Evolutionary conservation across 768 basidiomycete species (phyloP).

Genomic region (Rhodosporidiobolus sp.): DNA sequence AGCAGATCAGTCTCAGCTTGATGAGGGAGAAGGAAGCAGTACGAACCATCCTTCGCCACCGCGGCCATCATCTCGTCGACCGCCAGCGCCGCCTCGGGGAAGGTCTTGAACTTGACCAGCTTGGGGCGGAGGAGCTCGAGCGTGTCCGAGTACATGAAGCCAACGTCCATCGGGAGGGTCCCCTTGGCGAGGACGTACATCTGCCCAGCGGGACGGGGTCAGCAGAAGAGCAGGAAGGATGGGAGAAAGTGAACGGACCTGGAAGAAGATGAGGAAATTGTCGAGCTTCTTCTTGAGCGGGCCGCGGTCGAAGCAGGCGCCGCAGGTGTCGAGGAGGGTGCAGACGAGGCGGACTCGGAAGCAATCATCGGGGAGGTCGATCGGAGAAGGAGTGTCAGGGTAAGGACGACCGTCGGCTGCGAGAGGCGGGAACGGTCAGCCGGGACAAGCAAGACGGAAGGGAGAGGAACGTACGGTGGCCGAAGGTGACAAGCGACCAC

Average conservation of each 20-base stretch:
- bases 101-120: conserved; percentile 62
- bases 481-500: conserved; percentile 92
- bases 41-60: conserved; percentile 19
- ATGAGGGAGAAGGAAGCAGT: too few species aligned
- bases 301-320: conserved; percentile 95
- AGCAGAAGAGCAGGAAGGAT: conserved; percentile 45
- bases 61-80: conserved; percentile 85
- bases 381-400: conserved; percentile 66
- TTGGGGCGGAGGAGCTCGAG: conserved; percentile 92
- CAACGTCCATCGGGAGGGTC: conserved; percentile 87
- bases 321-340: conserved; percentile 87
- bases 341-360: conserved; percentile 91
- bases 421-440: neutral
- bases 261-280: conserved; percentile 86
- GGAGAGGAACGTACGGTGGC: conserved; percentile 73
- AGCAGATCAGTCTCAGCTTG: neutral
- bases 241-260: conserved; percentile 57
- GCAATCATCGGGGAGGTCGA: conserved; percentile 94
- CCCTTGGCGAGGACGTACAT: conserved; percentile 88
- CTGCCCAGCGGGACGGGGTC: conserved; percentile 41
- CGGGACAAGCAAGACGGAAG: neutral
- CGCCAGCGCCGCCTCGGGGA: conserved; percentile 79
- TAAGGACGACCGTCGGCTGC: conserved; percentile 84
- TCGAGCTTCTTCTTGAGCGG: conserved; percentile 89
- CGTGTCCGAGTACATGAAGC: conserved; percentile 94